These are phyloP conservation scores for Leishmania mexicana DNA, from an alignment of 208 protist genomes.

Conservation along the genomic window DNA sequence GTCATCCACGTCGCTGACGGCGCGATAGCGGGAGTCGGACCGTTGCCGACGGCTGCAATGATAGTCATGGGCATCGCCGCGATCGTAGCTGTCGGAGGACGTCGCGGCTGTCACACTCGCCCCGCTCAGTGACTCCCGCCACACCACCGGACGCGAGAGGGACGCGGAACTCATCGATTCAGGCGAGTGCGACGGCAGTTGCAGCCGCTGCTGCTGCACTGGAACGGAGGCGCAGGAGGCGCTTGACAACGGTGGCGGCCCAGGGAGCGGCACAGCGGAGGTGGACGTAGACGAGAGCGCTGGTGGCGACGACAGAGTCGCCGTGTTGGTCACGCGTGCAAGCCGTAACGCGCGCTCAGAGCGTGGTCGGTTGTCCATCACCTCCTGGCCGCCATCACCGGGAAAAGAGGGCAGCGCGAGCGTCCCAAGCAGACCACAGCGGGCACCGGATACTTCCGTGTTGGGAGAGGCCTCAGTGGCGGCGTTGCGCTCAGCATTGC, in stretches of 20 bases:
- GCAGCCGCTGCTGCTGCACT: slow-evolving; percentile 1
- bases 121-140: neutral
- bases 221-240: neutral
- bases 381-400: neutral
- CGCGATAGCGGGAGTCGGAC: neutral
- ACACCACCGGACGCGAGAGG: neutral
- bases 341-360: neutral
- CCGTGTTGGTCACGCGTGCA: neutral
- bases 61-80: neutral
- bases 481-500: neutral
- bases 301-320: neutral
- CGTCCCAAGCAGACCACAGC: neutral
- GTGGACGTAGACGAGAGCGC: neutral
- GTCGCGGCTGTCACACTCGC: neutral
- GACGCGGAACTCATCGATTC: slow-evolving; percentile 8
- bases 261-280: neutral
- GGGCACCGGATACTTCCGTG: neutral
- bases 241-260: neutral
- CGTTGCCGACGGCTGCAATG: neutral
- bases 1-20: neutral
- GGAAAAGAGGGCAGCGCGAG: neutral
- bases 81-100: slow-evolving; percentile 1
- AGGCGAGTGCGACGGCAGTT: slow-evolving; percentile 18
- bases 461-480: neutral
- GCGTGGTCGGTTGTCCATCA: neutral